phyloP scores from a whole-genome alignment of 1,284 basidiomycete genomes.

The Agaricales sp. region DNA sequence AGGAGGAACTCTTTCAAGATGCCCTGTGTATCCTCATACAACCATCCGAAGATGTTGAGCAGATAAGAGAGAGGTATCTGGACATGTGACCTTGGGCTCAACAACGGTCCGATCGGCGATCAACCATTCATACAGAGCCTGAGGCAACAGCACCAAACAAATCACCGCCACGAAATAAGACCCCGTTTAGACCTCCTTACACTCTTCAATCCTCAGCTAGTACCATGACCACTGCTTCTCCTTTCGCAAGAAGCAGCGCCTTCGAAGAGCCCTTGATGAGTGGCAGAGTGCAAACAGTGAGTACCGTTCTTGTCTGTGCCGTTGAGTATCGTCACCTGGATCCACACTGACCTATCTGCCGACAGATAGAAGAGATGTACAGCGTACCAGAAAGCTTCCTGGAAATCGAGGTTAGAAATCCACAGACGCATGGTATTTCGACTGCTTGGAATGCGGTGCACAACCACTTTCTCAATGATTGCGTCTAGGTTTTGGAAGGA shows the following conservation, averaged over 20 bases:
- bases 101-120: too few relatives aligned
- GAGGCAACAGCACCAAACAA: too few relatives aligned
- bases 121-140: too few relatives aligned
- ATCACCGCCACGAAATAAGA: too few relatives aligned
- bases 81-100: too few relatives aligned
- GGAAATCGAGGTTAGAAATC: constrained; percentile 96
- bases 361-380: constrained; percentile 96
- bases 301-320: constrained; percentile 17
- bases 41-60: too few relatives aligned
- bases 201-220: too few relatives aligned
- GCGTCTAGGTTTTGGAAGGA: constrained; percentile 75
- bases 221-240: constrained; percentile 59
- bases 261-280: constrained; percentile 66
- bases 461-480: constrained; percentile 9
- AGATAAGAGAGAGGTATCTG: too few relatives aligned
- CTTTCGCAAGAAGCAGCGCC: constrained; percentile 66
- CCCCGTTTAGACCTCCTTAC: too few relatives aligned
- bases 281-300: constrained; percentile 74
- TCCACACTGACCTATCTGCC: constrained; percentile 20
- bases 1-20: too few relatives aligned
- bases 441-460: too few relatives aligned
- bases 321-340: neutral
- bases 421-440: constrained; percentile 88
- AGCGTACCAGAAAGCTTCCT: constrained; percentile 94
- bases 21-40: too few relatives aligned